phyloP scores from a whole-genome alignment of 495 filamentous ascomycete genomes.

The Paragyromitra xinjiangensis region DNA sequence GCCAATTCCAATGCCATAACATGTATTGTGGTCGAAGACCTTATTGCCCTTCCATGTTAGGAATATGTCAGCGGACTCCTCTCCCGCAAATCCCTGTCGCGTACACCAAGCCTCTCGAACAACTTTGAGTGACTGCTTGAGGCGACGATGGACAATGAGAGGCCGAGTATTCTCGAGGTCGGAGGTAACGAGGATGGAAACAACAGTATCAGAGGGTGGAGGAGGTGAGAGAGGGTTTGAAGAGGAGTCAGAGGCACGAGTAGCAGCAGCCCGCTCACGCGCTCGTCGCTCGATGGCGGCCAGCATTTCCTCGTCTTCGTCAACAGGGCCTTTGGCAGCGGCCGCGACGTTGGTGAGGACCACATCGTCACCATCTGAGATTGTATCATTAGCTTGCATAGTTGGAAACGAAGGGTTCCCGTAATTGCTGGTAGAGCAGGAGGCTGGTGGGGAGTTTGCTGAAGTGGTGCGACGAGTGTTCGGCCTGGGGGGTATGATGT shows the following conservation, averaged over 20 bases:
- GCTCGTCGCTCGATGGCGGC: conserved; percentile 45
- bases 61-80: conserved; percentile 66
- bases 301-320: conserved; percentile 35
- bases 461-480: neutral
- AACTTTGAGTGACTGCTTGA: conserved; percentile 71
- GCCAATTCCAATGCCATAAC: conserved; percentile 70
- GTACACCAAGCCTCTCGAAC: conserved; percentile 74
- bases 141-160: conserved; percentile 72
- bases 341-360: neutral
- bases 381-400: neutral
- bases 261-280: conserved; percentile 38
- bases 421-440: neutral
- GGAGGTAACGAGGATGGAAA: conserved; percentile 77
- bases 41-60: conserved; percentile 80
- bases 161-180: conserved; percentile 69
- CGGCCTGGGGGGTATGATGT: neutral
- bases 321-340: neutral
- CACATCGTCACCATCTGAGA: conserved; percentile 17
- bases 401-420: neutral
- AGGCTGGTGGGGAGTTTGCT: conserved; percentile 11
- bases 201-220: conserved; percentile 60
- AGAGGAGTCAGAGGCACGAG: conserved; percentile 1
- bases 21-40: conserved; percentile 77
- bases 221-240: conserved; percentile 6
- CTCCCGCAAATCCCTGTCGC: conserved; percentile 65